Evolutionary conservation across 768 basidiomycete genomes (phyloP).

Genomic region (Rickenella mellea): DNA sequence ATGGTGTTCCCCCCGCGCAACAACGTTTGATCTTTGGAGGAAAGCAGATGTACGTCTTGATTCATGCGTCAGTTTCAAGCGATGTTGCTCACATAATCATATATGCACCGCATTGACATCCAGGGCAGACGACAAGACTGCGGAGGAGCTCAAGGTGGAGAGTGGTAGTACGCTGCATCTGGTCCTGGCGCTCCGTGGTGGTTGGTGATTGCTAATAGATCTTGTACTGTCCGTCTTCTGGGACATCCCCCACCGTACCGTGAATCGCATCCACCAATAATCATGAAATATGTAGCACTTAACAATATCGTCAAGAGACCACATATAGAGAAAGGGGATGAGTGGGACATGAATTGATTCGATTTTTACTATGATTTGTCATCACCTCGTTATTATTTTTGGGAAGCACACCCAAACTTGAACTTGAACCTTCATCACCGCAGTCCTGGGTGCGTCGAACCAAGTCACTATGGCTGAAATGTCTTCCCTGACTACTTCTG

Average conservation of each 20-base stretch:
- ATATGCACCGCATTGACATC: neutral
- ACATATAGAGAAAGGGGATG: no score
- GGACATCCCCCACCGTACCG: neutral
- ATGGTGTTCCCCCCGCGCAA: slow-evolving; percentile 92
- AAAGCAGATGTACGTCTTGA: slow-evolving; percentile 87
- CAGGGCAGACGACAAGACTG: slow-evolving; percentile 89
- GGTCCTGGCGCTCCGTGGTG: slow-evolving; percentile 92
- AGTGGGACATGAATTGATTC: no score
- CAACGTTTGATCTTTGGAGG: slow-evolving; percentile 91
- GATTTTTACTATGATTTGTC: no score
- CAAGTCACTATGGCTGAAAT: no score
- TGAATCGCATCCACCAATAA: neutral
- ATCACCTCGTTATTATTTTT: no score
- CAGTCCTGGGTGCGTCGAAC: no score
- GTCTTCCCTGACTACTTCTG: no score
- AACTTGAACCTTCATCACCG: no score
- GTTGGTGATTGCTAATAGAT: slow-evolving; percentile 26
- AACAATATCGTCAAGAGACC: no score
- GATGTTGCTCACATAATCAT: neutral
- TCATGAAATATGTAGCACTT: neutral
- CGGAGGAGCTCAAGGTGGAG: slow-evolving; percentile 71
- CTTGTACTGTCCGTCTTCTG: no score
- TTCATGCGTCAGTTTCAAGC: no score
- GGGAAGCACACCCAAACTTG: no score
- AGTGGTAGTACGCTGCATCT: slow-evolving; percentile 88